phyloP scores from a whole-genome alignment of 192 early-diverging fungal species.

The Glomus cerebriforme region DNA sequence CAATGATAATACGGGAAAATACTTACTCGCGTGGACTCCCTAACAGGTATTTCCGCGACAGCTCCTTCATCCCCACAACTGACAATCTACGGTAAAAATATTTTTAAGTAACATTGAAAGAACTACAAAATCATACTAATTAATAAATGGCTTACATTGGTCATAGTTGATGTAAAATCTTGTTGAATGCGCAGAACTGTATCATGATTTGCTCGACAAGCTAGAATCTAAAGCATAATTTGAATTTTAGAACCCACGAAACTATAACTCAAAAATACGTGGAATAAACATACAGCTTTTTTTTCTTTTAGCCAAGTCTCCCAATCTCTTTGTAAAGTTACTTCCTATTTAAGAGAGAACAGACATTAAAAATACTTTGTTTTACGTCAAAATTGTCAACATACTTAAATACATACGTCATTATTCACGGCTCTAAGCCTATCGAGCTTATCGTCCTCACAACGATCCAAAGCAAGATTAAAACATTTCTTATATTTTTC shows the following conservation, averaged over 20 bases:
- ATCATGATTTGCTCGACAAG: constrained; percentile 24
- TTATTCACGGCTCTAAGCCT: constrained; percentile 20
- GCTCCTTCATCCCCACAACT: too few relatives aligned
- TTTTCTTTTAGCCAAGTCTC: constrained; percentile 34
- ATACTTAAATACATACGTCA: constrained; percentile 30
- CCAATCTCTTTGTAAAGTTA: constrained; percentile 28
- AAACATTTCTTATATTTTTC: constrained; percentile 21
- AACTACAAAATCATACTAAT: constrained; percentile 6
- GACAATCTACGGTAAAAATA: constrained; percentile 7
- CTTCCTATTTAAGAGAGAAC: constrained; percentile 32
- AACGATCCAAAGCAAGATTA: constrained; percentile 10
- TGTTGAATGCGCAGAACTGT: constrained; percentile 5
- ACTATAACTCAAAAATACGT: constrained; percentile 14
- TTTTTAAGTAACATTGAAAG: neutral
- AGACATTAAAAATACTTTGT: constrained; percentile 29
- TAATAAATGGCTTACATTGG: constrained; percentile 7
- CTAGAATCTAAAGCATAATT: constrained; percentile 31
- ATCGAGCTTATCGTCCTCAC: constrained; percentile 20
- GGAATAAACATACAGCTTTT: constrained; percentile 30
- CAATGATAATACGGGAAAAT: too few relatives aligned
- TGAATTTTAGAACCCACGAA: constrained; percentile 28
- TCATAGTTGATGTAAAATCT: constrained; percentile 26
- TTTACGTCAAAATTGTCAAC: constrained; percentile 28
- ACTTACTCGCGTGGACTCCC: too few relatives aligned
- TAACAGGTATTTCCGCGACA: too few relatives aligned